Evolutionary conservation across 2,329 filamentous ascomycete genomes (phyloP).

Genomic region (Grosmannia clavigera): DNA sequence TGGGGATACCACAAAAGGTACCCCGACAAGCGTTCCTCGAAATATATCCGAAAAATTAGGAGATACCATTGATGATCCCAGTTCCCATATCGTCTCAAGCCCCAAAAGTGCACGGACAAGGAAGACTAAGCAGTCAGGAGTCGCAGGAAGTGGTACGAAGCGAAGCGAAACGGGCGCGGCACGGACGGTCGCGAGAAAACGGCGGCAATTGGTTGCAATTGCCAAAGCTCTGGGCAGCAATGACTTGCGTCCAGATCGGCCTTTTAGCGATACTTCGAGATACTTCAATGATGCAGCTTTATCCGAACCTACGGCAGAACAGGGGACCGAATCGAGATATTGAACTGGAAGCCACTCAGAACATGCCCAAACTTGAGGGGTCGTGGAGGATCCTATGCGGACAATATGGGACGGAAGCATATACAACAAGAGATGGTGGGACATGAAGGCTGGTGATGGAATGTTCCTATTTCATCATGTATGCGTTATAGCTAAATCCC

Average conservation of each 20-base stretch:
- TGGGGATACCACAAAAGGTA: background rate
- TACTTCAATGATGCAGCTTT: background rate
- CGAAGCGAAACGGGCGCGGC: background rate
- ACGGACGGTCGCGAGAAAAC: background rate
- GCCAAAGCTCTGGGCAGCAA: background rate
- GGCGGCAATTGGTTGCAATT: background rate
- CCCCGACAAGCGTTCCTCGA: background rate
- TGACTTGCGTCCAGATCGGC: background rate
- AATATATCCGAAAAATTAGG: background rate
- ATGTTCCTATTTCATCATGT: background rate
- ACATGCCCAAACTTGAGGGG: background rate
- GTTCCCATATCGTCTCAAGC: background rate
- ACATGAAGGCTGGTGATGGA: background rate
- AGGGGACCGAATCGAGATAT: background rate
- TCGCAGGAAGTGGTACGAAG: background rate
- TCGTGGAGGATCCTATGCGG: too few relatives aligned
- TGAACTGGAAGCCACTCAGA: background rate
- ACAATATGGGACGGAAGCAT: too few relatives aligned
- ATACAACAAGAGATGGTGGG: background rate
- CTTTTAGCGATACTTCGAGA: background rate
- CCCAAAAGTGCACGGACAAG: background rate
- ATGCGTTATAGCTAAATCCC: background rate
- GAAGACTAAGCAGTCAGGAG: background rate
- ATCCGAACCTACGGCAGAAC: background rate
- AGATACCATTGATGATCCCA: background rate